Percentiles rank a stretch among this genome's conserved stretches.
These are phyloP conservation scores for Phyllosticta citriasiana DNA, from an alignment of 2,329 filamentous ascomycete genomes.

Conservation along the genomic window DNA sequence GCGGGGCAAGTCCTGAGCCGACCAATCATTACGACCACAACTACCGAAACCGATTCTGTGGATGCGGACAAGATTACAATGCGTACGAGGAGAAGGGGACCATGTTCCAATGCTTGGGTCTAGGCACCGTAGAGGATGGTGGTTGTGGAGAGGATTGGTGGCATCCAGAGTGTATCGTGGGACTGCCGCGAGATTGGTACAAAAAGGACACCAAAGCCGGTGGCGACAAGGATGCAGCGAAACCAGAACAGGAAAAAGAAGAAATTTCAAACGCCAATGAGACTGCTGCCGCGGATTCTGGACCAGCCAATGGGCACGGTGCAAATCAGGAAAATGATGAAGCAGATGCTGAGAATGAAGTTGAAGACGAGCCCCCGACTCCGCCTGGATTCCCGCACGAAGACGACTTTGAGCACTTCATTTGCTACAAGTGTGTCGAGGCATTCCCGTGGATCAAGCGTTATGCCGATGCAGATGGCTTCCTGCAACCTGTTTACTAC, in stretches of 20 bases:
- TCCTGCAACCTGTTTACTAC: slow-evolving; percentile 61
- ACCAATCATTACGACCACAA: slow-evolving; percentile 93
- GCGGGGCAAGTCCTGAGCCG: slow-evolving; percentile 60
- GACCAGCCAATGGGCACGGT: background rate
- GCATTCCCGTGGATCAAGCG: slow-evolving; percentile 84
- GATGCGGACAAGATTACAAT: slow-evolving; percentile 80
- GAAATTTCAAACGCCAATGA: slow-evolving; percentile 12
- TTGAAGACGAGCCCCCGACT: slow-evolving; percentile 50
- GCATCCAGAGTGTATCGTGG: slow-evolving; percentile 85
- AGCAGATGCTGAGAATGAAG: slow-evolving; percentile 31
- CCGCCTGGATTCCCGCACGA: slow-evolving; percentile 82
- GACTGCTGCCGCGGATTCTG: slow-evolving; percentile 5
- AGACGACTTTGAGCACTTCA: slow-evolving; percentile 77
- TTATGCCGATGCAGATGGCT: slow-evolving; percentile 72
- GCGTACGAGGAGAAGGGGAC: slow-evolving; percentile 83
- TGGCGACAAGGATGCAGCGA: background rate
- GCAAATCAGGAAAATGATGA: slow-evolving; percentile 18
- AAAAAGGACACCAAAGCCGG: slow-evolving; percentile 35
- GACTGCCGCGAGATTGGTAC: slow-evolving; percentile 64
- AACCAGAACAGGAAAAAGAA: slow-evolving; percentile 13
- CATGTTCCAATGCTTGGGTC: slow-evolving; percentile 93
- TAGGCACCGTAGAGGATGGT: slow-evolving; percentile 69
- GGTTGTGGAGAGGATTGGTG: slow-evolving; percentile 98
- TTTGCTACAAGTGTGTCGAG: slow-evolving; percentile 90
- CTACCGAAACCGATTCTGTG: slow-evolving; percentile 86